Conservation (phyloP, 192 early-diverging fungal species). For the Coemansia sp. region DNA sequence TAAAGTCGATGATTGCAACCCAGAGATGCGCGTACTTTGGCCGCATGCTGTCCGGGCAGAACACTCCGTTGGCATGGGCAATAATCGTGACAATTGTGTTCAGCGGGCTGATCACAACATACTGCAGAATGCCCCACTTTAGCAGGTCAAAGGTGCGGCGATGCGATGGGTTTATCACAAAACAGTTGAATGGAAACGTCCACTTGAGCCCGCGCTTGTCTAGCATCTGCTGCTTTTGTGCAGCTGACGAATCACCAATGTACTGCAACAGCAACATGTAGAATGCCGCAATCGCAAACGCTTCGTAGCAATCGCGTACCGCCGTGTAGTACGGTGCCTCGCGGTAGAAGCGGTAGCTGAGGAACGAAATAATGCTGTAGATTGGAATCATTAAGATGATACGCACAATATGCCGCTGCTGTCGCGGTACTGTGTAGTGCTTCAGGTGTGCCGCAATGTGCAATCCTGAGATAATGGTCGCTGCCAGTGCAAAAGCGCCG, state of each 20-base stretch:
- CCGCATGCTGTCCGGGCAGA: constrained; percentile 61
- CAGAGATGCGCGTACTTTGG: constrained; percentile 67
- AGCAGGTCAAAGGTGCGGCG: constrained; percentile 58
- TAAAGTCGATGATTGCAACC: constrained; percentile 62
- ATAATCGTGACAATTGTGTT: constrained; percentile 63
- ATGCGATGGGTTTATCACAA: constrained; percentile 58
- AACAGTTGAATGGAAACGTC: constrained; percentile 65
- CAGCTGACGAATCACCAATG: constrained; percentile 57
- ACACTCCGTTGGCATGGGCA: constrained; percentile 60
- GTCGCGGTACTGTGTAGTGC: constrained; percentile 62
- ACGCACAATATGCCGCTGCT: constrained; percentile 77
- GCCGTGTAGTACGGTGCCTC: constrained; percentile 67
- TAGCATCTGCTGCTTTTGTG: constrained; percentile 50
- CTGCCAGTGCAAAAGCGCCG: constrained; percentile 55
- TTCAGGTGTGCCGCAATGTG: constrained; percentile 57
- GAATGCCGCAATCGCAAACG: constrained; percentile 72
- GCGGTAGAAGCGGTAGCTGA: constrained; percentile 70
- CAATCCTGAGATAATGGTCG: constrained; percentile 54
- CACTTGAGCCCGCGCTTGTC: constrained; percentile 52
- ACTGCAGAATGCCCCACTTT: constrained; percentile 71
- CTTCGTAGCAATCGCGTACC: constrained; percentile 73
- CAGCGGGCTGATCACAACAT: constrained; percentile 63
- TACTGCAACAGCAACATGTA: constrained; percentile 69
- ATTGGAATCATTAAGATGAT: constrained; percentile 73
- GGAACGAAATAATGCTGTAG: constrained; percentile 67